Percentiles rank a stretch among this genome's conserved stretches.
Conservation (phyloP, 2,329 filamentous ascomycete genomes). For the Apiospora arundinis region DNA sequence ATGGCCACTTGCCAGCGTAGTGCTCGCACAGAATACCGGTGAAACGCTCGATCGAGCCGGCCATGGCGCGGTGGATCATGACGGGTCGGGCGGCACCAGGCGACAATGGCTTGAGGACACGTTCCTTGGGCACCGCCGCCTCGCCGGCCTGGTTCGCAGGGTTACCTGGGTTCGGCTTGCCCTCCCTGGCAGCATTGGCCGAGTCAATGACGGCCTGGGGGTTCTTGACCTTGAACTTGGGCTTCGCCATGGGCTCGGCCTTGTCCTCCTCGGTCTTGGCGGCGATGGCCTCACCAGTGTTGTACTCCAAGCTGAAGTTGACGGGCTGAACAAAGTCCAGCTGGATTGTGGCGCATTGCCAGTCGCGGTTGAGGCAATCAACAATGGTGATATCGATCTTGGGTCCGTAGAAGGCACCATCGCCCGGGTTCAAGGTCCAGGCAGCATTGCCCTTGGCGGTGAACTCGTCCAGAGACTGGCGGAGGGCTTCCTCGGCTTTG, state of each 20-base stretch:
- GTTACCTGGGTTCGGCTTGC: slow-evolving; percentile 28
- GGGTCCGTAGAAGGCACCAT: slow-evolving; percentile 97
- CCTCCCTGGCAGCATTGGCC: slow-evolving; percentile 44
- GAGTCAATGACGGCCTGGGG: slow-evolving; percentile 34
- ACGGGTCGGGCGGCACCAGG: slow-evolving; percentile 79
- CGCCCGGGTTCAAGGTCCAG: slow-evolving; percentile 93
- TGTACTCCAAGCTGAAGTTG: slow-evolving; percentile 88
- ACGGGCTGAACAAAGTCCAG: slow-evolving; percentile 86
- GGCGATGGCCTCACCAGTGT: slow-evolving; percentile 69
- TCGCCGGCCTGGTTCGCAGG: slow-evolving; percentile 50
- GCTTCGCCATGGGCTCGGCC: slow-evolving; percentile 37
- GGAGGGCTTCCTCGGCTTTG: slow-evolving; percentile 81
- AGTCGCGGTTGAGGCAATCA: slow-evolving; percentile 83
- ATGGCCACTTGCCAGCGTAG: slow-evolving; percentile 87
- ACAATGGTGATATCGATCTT: slow-evolving; percentile 98
- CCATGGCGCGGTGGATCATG: slow-evolving; percentile 89
- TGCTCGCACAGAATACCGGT: slow-evolving; percentile 83
- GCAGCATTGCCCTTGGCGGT: slow-evolving; percentile 62
- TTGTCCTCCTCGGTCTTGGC: slow-evolving; percentile 45
- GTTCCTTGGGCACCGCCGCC: slow-evolving; percentile 35
- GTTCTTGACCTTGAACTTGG: slow-evolving; percentile 44
- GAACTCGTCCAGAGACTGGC: slow-evolving; percentile 81
- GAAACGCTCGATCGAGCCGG: slow-evolving; percentile 66
- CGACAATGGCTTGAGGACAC: slow-evolving; percentile 57
- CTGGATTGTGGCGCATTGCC: slow-evolving; percentile 93